Evolutionary conservation across 108 stramenopile genomes (phyloP), one percentile per base, ranked within the genome.

Genomic region (Skeletonema costatum): DNA sequence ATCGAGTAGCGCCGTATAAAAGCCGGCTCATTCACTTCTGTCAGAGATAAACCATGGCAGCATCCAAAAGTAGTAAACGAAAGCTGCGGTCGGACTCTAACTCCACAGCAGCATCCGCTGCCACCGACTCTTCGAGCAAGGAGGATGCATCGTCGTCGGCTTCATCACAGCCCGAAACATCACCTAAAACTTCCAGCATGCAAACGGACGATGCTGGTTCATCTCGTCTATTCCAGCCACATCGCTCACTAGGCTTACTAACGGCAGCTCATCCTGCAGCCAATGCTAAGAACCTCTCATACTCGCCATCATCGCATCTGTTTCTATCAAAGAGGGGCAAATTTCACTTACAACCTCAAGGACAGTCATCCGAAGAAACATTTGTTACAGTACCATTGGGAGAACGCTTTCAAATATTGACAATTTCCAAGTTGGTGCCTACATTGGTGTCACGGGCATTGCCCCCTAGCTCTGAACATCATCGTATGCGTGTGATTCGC

Each of bases 391-490:
- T 90, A 13, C 84, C 91, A 16, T 77, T 92, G 68, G 89, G 88
- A 29, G 91, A 95, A 70, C 84, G 91, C 38, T 92, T 95, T 77
- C 91, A 91, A 58, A 87, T 92, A 38, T 19, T 90, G 58, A 86
- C 87, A 64, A 81, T 87, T 42, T 89, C 91, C 56, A 76, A 78
- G 48, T 69, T 95, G 38, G 87, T 89, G 30, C 91, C 91, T 12
- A 89, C 89, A 13, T 62, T 95, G 80, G 90, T 95, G 8, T 87
- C 87, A 51, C 84, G 91, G 62, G 74, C 82, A 12, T 78, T 92
- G 39, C 87, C 88, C 21, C 69, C 75, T 33, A 72, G 72, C 62
- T 60, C 64, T 48, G 19, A 5, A 12, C 58, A 70, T 51, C 77
- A 78, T 65, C 63, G 44, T 44, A 56, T 46, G 60, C 62, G 14